Evolutionary conservation across 345 rosid species (phyloP).

Genomic region (Orychophragmus violaceus): DNA sequence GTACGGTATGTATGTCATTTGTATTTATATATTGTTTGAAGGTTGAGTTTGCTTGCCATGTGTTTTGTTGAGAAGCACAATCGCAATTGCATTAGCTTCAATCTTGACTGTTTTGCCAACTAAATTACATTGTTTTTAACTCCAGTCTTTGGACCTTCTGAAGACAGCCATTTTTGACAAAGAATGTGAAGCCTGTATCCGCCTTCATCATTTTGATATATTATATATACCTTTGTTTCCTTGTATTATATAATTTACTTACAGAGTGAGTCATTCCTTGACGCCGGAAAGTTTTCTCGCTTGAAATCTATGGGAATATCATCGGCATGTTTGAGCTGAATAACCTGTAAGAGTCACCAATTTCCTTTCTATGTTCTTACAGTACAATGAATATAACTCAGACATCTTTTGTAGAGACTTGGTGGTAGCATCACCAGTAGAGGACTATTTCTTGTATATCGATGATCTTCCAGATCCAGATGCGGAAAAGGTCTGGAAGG

Average conservation of each 20-base stretch:
- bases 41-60: background rate
- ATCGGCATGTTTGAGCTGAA: constrained; percentile 97
- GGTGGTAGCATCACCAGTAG: constrained; percentile 91
- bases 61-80: constrained; percentile 1
- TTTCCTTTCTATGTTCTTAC: background rate
- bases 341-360: constrained; percentile 63
- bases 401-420: constrained; percentile 59
- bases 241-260: background rate
- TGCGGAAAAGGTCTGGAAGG: constrained; percentile 52
- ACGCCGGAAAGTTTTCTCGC: constrained; percentile 71
- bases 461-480: constrained; percentile 59
- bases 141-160: constrained; percentile 77
- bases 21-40: background rate
- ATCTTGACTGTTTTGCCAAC: background rate
- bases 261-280: constrained; percentile 40
- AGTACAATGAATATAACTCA: background rate
- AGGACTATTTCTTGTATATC: constrained; percentile 75
- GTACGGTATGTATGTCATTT: constrained; percentile 37
- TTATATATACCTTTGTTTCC: background rate
- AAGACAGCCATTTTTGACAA: constrained; percentile 67
- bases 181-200: constrained; percentile 94
- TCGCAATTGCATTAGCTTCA: background rate
- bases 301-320: constrained; percentile 80
- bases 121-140: background rate
- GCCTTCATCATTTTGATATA: constrained; percentile 16